Percentiles rank a stretch among this genome's conserved stretches.
Evolutionary conservation across 202 grass and related monocot species (phyloP).

Genomic region (Eragrostis tef): DNA sequence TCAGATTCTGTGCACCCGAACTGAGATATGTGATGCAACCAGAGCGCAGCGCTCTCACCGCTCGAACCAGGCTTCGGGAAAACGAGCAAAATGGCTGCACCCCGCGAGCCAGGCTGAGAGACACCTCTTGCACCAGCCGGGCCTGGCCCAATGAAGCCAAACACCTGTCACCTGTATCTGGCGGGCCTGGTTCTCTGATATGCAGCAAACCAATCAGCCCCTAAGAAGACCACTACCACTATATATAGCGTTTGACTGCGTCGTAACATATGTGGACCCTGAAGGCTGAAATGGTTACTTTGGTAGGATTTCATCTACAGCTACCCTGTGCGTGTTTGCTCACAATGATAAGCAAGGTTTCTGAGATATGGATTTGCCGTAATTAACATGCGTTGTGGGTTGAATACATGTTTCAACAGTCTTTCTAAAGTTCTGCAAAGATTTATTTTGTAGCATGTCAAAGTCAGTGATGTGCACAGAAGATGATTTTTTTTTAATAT

Average conservation of each 20-base stretch:
- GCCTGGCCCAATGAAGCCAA: too few relatives aligned
- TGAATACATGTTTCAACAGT: not conserved
- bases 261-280: slow-evolving; percentile 5
- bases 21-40: too few relatives aligned
- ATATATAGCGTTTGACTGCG: not conserved
- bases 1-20: too few relatives aligned
- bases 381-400: not conserved
- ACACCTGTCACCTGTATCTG: too few relatives aligned
- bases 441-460: not conserved
- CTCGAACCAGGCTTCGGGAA: too few relatives aligned
- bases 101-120: too few relatives aligned
- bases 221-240: not conserved
- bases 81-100: too few relatives aligned
- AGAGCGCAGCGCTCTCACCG: too few relatives aligned
- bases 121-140: too few relatives aligned
- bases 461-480: not conserved
- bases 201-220: too few relatives aligned
- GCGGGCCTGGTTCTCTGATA: too few relatives aligned
- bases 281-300: not conserved
- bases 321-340: not conserved
- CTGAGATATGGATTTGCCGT: not conserved
- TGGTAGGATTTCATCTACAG: not conserved
- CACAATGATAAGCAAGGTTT: not conserved
- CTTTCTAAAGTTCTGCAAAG: not conserved
- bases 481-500: not conserved